Conservation (phyloP, 805 yeast genomes). For the Candida morakotiae region DNA sequence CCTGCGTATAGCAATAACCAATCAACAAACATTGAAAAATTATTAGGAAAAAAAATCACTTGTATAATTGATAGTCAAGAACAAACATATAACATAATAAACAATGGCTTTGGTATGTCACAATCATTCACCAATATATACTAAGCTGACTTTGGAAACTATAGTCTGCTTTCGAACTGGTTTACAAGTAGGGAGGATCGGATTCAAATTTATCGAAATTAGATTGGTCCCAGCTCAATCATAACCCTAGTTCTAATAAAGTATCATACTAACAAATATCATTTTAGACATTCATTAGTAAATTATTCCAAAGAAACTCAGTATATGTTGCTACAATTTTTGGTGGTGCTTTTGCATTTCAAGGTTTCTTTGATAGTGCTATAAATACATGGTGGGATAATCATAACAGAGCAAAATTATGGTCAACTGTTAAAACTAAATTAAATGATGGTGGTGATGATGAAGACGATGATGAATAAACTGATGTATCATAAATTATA, state of each 20-base stretch:
- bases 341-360: conserved; percentile 82
- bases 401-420: conserved; percentile 81
- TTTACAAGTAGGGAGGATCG: no score
- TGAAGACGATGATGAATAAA: conserved; percentile 53
- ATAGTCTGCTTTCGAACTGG: no score
- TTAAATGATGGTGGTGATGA: conserved; percentile 54
- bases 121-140: no score
- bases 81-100: background rate
- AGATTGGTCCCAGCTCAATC: no score
- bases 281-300: conserved; percentile 8
- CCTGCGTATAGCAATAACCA: conserved; percentile 12
- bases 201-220: no score
- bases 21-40: conserved; percentile 18
- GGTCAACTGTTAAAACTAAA: conserved; percentile 71
- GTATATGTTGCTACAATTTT: conserved; percentile 79
- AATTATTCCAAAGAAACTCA: conserved; percentile 81
- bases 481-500: no score
- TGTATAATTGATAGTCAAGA: background rate
- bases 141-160: no score
- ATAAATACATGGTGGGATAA: conserved; percentile 68
- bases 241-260: no score
- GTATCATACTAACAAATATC: conserved; percentile 7
- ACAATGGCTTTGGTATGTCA: background rate
- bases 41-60: conserved; percentile 3
- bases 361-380: conserved; percentile 66